phyloP scores from a whole-genome alignment of 139 green algal species.

The Chlamydomonas eustigma region DNA sequence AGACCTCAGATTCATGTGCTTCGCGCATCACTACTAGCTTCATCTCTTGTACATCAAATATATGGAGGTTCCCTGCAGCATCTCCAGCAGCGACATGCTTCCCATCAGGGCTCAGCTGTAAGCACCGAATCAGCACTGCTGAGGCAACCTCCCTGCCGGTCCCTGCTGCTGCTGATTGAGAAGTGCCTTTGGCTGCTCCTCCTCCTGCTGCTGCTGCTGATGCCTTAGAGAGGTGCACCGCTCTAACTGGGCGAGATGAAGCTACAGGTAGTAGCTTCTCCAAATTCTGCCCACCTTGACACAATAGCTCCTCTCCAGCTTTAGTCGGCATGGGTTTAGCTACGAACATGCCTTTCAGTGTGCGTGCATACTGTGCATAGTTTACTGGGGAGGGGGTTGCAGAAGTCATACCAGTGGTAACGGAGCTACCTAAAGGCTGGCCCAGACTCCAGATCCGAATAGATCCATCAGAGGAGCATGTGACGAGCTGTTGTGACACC shows the following conservation, averaged over 20 bases:
- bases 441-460: conserved; percentile 39
- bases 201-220: too few species aligned
- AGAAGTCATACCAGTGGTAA: neutral
- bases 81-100: conserved; percentile 43
- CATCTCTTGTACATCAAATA: conserved; percentile 37
- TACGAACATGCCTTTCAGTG: conserved; percentile 12
- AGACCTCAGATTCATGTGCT: conserved; percentile 50
- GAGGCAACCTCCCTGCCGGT: neutral
- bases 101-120: conserved; percentile 34
- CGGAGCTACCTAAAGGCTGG: neutral
- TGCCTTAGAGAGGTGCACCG: neutral
- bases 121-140: conserved; percentile 31
- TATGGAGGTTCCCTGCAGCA: conserved; percentile 42
- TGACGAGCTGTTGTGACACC: conserved; percentile 20
- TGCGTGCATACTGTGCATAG: neutral
- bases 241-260: neutral
- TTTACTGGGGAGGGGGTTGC: neutral
- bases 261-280: neutral
- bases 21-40: conserved; percentile 29
- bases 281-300: too few species aligned
- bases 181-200: too few species aligned
- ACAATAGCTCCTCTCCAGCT: neutral
- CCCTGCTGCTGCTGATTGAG: neutral
- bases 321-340: neutral
- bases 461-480: conserved; percentile 43